Base-by-base conservation (phyloP, 140 eudicot species). In the Flaveria floridana region DNA sequence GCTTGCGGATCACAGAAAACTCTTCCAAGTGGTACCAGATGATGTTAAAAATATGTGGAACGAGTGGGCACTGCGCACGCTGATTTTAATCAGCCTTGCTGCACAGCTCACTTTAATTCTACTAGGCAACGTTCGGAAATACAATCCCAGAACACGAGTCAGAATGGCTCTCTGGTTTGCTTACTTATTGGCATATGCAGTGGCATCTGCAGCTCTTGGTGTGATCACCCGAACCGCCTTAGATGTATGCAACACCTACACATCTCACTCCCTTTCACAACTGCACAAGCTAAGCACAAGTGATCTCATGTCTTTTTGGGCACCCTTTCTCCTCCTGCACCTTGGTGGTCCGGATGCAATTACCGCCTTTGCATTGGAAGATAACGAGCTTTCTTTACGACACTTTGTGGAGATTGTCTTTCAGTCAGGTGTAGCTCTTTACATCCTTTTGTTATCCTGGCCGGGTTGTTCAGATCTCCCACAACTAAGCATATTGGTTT, bases 321-420 rank as follows among this genome's bases (percentile, higher is more conserved):
- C 86, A 10, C 83, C 86, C 0, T 85, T 82, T 82, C 79, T 82
- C 11, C 71, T 85, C 61, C 84, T 85, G 16, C 89, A 85, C 70
- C 74, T 85, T 9, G 89, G 88, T 21, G 86, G 86, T 61, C 86
- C 86, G 3, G 85, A 85, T 34, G 68, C 88, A 9, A 85, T 85
- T 6, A 85, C 86, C 7, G 89, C 89, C 72, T 85, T 78, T 56
- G 57, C 89, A 6, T 26, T 79, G 51, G 82, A 82, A 76, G 89
- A 85, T 71, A 85, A 85, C 50, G 86, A 82, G 84, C 89, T 85
- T 28, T 79, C 84, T 78, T 58, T 74, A 56, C 75, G 89, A 80
- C 86, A 81, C 30, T 30, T 76, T 72, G 51, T 68, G 2, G 84
- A 55, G 47, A 44, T 78, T 6, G 57, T 42, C 21, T 65, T 55